A percentile compares a stretch with the other conserved stretches of the same genome.
Conservation (phyloP, 2,329 filamentous ascomycete genomes). For the Coniella lustricola region DNA sequence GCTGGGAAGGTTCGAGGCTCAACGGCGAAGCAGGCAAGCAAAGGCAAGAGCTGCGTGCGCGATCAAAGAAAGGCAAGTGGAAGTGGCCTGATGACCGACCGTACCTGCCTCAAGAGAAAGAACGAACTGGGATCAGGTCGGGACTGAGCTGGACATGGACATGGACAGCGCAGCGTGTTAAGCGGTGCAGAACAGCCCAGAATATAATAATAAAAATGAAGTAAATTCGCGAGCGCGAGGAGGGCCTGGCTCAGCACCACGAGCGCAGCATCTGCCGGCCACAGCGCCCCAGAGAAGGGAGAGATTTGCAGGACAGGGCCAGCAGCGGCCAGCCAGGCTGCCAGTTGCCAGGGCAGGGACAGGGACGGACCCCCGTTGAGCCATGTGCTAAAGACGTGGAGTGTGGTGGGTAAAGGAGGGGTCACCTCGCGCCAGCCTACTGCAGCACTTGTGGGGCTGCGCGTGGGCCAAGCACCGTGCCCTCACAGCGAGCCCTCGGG, state of each 20-base stretch:
- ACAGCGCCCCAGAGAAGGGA: conserved; percentile 5
- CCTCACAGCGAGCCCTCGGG: too few relatives aligned
- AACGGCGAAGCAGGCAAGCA: too few relatives aligned
- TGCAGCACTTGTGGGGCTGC: conserved; percentile 3
- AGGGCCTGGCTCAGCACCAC: conserved; percentile 1
- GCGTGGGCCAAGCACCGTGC: too few relatives aligned
- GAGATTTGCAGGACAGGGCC: conserved; percentile 15
- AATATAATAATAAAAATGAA: too few relatives aligned
- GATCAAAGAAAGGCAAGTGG: not conserved
- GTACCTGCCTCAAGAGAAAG: too few relatives aligned
- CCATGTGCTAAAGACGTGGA: conserved; percentile 18
- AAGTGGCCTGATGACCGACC: not conserved
- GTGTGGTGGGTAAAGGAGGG: conserved; percentile 11
- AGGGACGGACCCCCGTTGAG: conserved; percentile 13
- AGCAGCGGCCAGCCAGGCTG: too few relatives aligned
- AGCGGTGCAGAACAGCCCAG: too few relatives aligned
- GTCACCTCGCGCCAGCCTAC: not conserved
- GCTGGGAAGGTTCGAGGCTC: too few relatives aligned
- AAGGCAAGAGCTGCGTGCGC: too few relatives aligned
- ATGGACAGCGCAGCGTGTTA: too few relatives aligned
- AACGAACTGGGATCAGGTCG: too few relatives aligned
- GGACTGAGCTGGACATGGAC: too few relatives aligned
- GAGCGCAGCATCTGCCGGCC: not conserved
- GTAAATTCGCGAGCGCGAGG: not conserved
- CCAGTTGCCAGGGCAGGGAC: not conserved